Evolutionary conservation across 2,329 filamentous ascomycete genomes (phyloP).

Genomic region (Paecilomyces sp.): DNA sequence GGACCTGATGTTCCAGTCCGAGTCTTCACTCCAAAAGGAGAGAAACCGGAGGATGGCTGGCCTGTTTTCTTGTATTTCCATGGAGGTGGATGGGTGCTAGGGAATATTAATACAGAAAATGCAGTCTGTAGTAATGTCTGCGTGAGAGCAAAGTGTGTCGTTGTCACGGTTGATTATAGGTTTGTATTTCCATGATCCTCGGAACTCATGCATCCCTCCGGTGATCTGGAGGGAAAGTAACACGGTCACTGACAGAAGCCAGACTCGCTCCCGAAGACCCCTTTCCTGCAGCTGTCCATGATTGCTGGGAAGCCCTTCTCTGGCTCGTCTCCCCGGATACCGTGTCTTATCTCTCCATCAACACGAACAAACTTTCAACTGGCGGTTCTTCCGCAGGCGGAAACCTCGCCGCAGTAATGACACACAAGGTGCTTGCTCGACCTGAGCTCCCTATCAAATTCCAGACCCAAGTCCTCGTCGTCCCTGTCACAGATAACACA

Average conservation of each 20-base stretch:
- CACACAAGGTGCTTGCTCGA: slow-evolving; percentile 40
- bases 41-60: slow-evolving; percentile 43
- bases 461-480: slow-evolving; percentile 46
- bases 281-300: slow-evolving; percentile 51
- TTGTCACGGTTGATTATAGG: slow-evolving; percentile 52
- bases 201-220: not conserved
- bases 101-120: slow-evolving; percentile 53
- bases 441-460: slow-evolving; percentile 34
- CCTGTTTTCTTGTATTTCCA: slow-evolving; percentile 52
- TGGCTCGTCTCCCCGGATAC: slow-evolving; percentile 40
- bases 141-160: slow-evolving; percentile 43
- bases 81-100: slow-evolving; percentile 54
- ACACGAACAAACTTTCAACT: slow-evolving; percentile 40
- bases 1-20: slow-evolving; percentile 44
- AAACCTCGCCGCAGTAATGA: slow-evolving; percentile 47
- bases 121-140: slow-evolving; percentile 50
- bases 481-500: slow-evolving; percentile 54
- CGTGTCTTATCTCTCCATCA: slow-evolving; percentile 29
- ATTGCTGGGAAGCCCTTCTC: slow-evolving; percentile 50
- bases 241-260: not conserved
- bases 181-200: slow-evolving; percentile 16
- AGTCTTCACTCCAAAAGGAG: slow-evolving; percentile 44
- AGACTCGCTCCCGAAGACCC: slow-evolving; percentile 52
- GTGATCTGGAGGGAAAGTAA: too few relatives aligned
- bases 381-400: slow-evolving; percentile 48